Evolutionary conservation across 83 land plant species (phyloP), one percentile per base, ranked within the genome.

Genomic region (Picea abies): DNA sequence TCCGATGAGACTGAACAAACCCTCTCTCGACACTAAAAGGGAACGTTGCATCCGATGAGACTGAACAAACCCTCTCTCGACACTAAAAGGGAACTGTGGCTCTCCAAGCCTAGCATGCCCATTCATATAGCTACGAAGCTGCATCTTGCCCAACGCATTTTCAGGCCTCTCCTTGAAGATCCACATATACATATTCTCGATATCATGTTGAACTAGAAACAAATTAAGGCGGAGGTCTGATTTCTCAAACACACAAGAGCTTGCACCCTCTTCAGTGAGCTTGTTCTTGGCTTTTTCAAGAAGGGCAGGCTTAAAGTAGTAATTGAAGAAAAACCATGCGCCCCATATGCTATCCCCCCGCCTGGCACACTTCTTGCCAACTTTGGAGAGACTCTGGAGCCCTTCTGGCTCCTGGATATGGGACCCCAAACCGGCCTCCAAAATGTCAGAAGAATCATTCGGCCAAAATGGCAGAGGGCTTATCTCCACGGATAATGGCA

Each of bases 1-100:
- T 92, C 84, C 94, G 80, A 76, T 92, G 94, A 20, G 94, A 92
- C 22, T 92, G 73, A 66, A 88, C 87, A 82, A 92, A 92, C 32
- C 66, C 78, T 75, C 22, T 37, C 17, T 63, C 63, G 39, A 15
- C 26, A 20, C 79, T 79, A 9, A 25, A 32, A 49, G 80, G 68
- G 19, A 65, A 68, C 26, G n/a, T n/a, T n/a, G n/a, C n/a, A n/a
- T n/a, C n/a, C n/a, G n/a, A n/a, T n/a, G n/a, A n/a, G n/a, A n/a
- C n/a, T n/a, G n/a, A n/a, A n/a, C n/a, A n/a, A n/a, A n/a, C n/a
- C n/a, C n/a, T n/a, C n/a, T n/a, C n/a, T n/a, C n/a, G n/a, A n/a
- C n/a, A n/a, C n/a, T n/a, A n/a, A n/a, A n/a, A n/a, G n/a, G n/a
- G n/a, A n/a, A n/a, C n/a, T 78, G 84, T 20, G 89, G 84, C 23